A percentile compares a stretch with the other conserved stretches of the same genome.
phyloP scores from a whole-genome alignment of 2,329 filamentous ascomycete genomes.

The Cytospora mali region DNA sequence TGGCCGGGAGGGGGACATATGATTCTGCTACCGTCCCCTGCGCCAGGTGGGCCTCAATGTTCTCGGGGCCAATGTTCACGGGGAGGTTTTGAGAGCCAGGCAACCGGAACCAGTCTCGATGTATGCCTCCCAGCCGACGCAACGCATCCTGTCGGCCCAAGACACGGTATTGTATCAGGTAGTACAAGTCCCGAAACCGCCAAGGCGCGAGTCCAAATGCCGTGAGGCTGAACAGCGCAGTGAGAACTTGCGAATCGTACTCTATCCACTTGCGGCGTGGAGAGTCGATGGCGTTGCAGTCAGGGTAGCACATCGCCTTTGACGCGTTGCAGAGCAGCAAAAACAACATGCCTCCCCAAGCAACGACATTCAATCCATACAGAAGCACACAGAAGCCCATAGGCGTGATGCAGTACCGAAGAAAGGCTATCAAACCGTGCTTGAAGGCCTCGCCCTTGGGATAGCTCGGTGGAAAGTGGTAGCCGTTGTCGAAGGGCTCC shows the following conservation, averaged over 20 bases:
- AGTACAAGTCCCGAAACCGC: conserved; percentile 81
- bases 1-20: conserved; percentile 64
- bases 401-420: conserved; percentile 74
- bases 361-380: conserved; percentile 81
- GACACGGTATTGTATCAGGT: conserved; percentile 66
- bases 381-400: conserved; percentile 76
- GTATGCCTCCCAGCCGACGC: conserved; percentile 71
- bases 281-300: conserved; percentile 73
- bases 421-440: conserved; percentile 63
- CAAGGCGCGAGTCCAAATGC: conserved; percentile 84
- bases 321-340: conserved; percentile 76
- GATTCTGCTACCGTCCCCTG: conserved; percentile 43
- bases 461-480: conserved; percentile 66
- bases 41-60: conserved; percentile 44
- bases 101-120: conserved; percentile 76
- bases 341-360: conserved; percentile 92
- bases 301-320: conserved; percentile 71
- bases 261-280: conserved; percentile 85
- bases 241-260: conserved; percentile 80
- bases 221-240: conserved; percentile 83
- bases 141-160: conserved; percentile 57
- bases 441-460: conserved; percentile 60
- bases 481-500: conserved; percentile 61
- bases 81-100: conserved; percentile 64
- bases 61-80: conserved; percentile 54